phyloP scores from a whole-genome alignment of 176 grass and related monocot species.

The Leersia perrieri region DNA sequence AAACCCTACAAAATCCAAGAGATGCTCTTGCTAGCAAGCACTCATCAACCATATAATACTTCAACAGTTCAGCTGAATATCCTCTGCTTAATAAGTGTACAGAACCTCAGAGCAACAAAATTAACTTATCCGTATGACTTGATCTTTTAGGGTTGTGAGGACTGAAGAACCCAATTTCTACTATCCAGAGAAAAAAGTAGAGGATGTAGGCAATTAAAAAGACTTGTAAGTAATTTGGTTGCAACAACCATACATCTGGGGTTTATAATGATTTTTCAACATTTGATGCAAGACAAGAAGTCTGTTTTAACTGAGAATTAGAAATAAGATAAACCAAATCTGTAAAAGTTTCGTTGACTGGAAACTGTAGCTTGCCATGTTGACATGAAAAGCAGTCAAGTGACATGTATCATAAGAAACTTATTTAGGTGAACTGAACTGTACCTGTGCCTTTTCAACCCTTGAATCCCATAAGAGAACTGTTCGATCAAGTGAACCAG shows the following conservation, averaged over 20 bases:
- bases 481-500: constrained; percentile 91
- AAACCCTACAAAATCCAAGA: constrained; percentile 57
- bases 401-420: not conserved
- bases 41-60: not conserved
- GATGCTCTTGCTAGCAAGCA: not conserved
- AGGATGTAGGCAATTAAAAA: not conserved
- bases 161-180: not conserved
- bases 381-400: not conserved
- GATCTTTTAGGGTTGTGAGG: not conserved
- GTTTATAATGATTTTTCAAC: constrained; percentile 13
- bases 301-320: not conserved
- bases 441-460: constrained; percentile 90
- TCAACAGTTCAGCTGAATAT: not conserved
- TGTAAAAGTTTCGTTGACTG: not conserved
- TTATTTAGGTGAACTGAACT: not conserved
- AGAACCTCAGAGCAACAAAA: not conserved
- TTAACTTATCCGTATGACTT: not conserved
- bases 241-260: not conserved
- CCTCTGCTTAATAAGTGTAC: not conserved
- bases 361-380: not conserved
- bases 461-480: constrained; percentile 89
- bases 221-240: not conserved
- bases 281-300: not conserved
- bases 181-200: not conserved
- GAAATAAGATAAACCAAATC: constrained; percentile 12